Percentiles rank a stretch among this genome's conserved stretches.
Evolutionary conservation across 2,329 filamentous ascomycete species (phyloP).

Genomic region (Lachnellula suecica): DNA sequence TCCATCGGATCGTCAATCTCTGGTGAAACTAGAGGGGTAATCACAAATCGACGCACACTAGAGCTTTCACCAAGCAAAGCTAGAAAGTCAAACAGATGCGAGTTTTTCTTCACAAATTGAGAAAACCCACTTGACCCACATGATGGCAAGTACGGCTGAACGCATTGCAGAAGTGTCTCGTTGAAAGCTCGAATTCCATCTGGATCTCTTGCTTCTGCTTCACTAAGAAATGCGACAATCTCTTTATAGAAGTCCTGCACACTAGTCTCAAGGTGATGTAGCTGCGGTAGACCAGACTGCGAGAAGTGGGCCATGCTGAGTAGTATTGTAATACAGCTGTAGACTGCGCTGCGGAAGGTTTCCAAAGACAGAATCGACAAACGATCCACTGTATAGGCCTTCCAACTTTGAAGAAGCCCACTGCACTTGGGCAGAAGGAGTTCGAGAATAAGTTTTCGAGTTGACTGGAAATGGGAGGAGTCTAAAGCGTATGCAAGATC

Average conservation of each 20-base stretch:
- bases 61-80: slow-evolving; percentile 21
- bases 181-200: slow-evolving; percentile 17
- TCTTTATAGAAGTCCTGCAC: slow-evolving; percentile 17
- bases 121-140: slow-evolving; percentile 18
- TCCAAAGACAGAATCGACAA: slow-evolving; percentile 27
- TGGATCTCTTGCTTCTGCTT: slow-evolving; percentile 11
- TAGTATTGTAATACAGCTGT: slow-evolving; percentile 27
- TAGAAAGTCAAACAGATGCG: slow-evolving; percentile 27
- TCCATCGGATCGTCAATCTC: slow-evolving; percentile 58
- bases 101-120: slow-evolving; percentile 16
- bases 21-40: slow-evolving; percentile 9
- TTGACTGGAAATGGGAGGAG: slow-evolving; percentile 27
- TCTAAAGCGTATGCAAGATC: slow-evolving; percentile 19
- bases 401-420: slow-evolving; percentile 28
- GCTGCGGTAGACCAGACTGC: slow-evolving; percentile 14
- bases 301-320: slow-evolving; percentile 25
- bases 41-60: slow-evolving; percentile 10
- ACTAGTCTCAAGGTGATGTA: slow-evolving; percentile 17
- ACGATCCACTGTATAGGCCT: slow-evolving; percentile 19
- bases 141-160: slow-evolving; percentile 30
- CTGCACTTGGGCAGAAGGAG: slow-evolving; percentile 28
- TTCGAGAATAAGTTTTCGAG: slow-evolving; percentile 31
- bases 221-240: slow-evolving; percentile 21
- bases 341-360: slow-evolving; percentile 26
- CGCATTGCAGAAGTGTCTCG: slow-evolving; percentile 26